Percentiles rank a stretch among this genome's conserved stretches.
Conservation (phyloP, 352 stramenopile genomes). For the Chrysophaeum taylorii region DNA sequence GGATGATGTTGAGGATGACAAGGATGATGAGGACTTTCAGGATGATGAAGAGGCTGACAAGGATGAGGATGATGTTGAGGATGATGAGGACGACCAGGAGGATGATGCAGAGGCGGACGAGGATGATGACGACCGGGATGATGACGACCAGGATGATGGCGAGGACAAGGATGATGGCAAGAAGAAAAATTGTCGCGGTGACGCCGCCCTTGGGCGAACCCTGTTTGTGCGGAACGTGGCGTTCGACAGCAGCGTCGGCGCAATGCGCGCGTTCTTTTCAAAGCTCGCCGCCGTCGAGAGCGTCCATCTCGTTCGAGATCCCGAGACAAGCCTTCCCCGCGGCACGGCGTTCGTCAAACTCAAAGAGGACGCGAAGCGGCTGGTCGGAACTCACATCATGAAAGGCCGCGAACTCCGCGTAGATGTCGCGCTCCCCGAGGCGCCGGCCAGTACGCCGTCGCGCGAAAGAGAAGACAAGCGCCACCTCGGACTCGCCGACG, state of each 20-base stretch:
- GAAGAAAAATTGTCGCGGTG: background rate
- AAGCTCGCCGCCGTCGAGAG: constrained; percentile 51
- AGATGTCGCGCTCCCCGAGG: constrained; percentile 31
- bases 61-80: constrained; percentile 2
- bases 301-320: constrained; percentile 58
- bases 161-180: background rate
- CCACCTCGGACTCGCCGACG: constrained; percentile 87
- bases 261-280: constrained; percentile 54
- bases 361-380: constrained; percentile 42
- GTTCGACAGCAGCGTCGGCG: constrained; percentile 59
- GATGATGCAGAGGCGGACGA: background rate
- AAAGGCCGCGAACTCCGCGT: constrained; percentile 35
- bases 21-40: constrained; percentile 18
- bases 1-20: constrained; percentile 18
- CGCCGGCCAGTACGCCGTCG: constrained; percentile 45
- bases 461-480: constrained; percentile 80
- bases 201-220: constrained; percentile 40
- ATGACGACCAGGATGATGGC: constrained; percentile 20
- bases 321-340: constrained; percentile 42
- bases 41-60: constrained; percentile 17
- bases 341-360: constrained; percentile 64
- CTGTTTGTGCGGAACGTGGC: constrained; percentile 67
- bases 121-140: constrained; percentile 12
- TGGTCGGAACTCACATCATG: constrained; percentile 39
- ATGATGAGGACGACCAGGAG: constrained; percentile 6